phyloP scores from a whole-genome alignment of 2,329 filamentous ascomycete genomes.

The Fusarium beomiforme region DNA sequence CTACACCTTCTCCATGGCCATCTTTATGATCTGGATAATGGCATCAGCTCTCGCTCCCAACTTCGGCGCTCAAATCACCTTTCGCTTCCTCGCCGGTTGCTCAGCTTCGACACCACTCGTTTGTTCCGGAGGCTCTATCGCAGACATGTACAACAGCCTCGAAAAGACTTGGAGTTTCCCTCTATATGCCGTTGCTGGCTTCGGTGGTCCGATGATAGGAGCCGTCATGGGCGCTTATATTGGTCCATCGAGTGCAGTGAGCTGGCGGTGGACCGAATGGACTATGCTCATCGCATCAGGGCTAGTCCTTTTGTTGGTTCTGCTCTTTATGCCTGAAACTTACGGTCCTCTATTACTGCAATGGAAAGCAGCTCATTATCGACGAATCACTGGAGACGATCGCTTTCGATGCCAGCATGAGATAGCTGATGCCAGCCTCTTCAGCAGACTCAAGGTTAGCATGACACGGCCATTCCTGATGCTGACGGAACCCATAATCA shows the following conservation, averaged over 20 bases:
- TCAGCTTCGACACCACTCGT: constrained; percentile 57
- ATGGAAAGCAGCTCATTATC: constrained; percentile 67
- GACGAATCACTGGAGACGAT: constrained; percentile 69
- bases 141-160: constrained; percentile 51
- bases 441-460: constrained; percentile 60
- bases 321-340: constrained; percentile 73
- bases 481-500: constrained; percentile 51
- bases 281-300: constrained; percentile 71
- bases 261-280: constrained; percentile 74
- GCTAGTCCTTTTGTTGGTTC: constrained; percentile 63
- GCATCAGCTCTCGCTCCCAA: constrained; percentile 55
- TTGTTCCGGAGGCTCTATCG: constrained; percentile 54
- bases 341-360: constrained; percentile 67
- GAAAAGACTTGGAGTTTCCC: constrained; percentile 51
- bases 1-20: constrained; percentile 51
- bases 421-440: constrained; percentile 59
- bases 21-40: constrained; percentile 58
- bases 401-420: constrained; percentile 73
- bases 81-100: constrained; percentile 59
- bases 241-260: constrained; percentile 61
- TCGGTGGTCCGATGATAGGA: constrained; percentile 54
- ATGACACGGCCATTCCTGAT: constrained; percentile 55
- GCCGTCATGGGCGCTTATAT: constrained; percentile 69
- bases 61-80: constrained; percentile 54
- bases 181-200: constrained; percentile 58